Evolutionary conservation across 1,284 basidiomycete genomes (phyloP), one percentile per base, ranked within the genome.

Genomic region (Ganoderma multipileum): DNA sequence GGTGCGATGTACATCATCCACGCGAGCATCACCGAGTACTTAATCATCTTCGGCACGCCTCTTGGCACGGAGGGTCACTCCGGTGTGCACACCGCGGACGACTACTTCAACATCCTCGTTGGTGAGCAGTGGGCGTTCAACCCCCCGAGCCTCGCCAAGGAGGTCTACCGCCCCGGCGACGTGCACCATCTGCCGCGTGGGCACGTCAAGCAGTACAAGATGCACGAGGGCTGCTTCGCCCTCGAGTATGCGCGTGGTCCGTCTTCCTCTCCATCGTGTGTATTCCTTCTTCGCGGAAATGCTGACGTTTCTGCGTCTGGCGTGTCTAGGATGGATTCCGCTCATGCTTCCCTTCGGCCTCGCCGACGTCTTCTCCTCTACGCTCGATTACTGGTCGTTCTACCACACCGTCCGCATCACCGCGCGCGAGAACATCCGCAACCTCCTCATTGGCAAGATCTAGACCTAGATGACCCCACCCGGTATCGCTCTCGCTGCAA

Each of bases 1-100:
- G 97, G 95, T 57, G 91, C 92, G 57, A 99, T 99, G 97, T 98
- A 95, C 81, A 88, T 99, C 81, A 94, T 99, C 73, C 97, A 98
- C 78, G 95, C 96, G 20, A 93, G 89, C 80, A 91, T 98, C 76
- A 97, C 95, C 9, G 96, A 97, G 85, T 95, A 96, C 83, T 89
- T 97, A 77, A 94, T 95, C 78, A 93, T 99, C 77, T 99, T 99
- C 75, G 97, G 97, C 4, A 97, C 96, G 0, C 96, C 97, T 0
- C 85, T 98, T 9, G 97, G 97, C 16, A 99, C 97, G 2, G 97
- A 99, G 81, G 97, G 97, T 5, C 98, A 99, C 80, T 90, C 91
- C 6, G 97, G 97, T 3, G 76, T 97, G 67, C 97, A 99, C 80
- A 96, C 96, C 0, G 96, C 96, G 3, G 96, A 98, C 76, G 97